Conservation (phyloP, 1,284 basidiomycete genomes). For the Sanghuangporus weigelae region DNA sequence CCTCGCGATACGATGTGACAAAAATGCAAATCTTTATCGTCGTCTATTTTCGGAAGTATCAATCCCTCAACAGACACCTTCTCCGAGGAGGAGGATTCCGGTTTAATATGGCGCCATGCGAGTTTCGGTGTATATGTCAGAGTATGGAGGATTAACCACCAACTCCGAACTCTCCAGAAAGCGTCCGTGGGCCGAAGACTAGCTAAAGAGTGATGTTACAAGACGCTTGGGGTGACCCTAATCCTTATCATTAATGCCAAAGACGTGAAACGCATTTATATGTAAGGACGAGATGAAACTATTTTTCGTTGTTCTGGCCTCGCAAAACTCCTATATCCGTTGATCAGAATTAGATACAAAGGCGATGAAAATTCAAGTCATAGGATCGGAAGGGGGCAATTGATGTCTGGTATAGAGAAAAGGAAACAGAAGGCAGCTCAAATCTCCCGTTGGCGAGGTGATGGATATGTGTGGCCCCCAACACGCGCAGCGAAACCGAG, state of each 20-base stretch:
- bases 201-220: background rate
- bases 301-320: background rate
- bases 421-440: background rate
- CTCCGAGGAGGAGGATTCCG: too few species aligned
- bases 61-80: too few species aligned
- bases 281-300: background rate
- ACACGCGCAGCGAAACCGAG: conserved; percentile 4
- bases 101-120: too few species aligned
- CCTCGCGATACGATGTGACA: too few species aligned
- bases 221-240: background rate
- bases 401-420: background rate
- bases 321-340: background rate
- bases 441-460: background rate
- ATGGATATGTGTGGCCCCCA: conserved; percentile 7
- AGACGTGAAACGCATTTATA: background rate
- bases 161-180: too few species aligned
- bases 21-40: too few species aligned
- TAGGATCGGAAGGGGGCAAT: background rate
- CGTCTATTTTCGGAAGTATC: too few species aligned
- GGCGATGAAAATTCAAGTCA: background rate
- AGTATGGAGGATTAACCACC: too few species aligned
- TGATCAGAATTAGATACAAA: background rate
- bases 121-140: too few species aligned
- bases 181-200: too few species aligned
- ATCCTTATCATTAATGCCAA: background rate